Evolutionary conservation across 2,329 filamentous ascomycete species (phyloP).

Genomic region (Raffaelea albimanens): DNA sequence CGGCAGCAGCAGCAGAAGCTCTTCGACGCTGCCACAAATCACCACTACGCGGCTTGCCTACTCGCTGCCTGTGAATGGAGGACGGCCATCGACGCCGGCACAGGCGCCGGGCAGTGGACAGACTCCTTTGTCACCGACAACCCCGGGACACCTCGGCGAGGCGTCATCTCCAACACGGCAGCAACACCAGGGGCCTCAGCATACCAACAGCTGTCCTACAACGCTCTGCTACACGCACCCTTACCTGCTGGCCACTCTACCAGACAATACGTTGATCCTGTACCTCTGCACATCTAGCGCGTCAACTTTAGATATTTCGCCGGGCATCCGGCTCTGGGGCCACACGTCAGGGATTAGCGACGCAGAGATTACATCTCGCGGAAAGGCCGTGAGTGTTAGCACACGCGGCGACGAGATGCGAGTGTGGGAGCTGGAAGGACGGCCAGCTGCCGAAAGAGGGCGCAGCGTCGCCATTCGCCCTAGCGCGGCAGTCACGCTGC

Average conservation of each 20-base stretch:
- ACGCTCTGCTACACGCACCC: slow-evolving; percentile 67
- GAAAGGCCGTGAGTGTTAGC: slow-evolving; percentile 86
- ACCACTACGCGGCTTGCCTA: slow-evolving; percentile 29
- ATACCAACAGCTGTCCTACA: slow-evolving; percentile 34
- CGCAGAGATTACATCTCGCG: slow-evolving; percentile 72
- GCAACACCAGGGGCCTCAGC: not conserved
- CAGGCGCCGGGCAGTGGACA: not conserved
- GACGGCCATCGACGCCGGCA: not conserved
- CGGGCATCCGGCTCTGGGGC: slow-evolving; percentile 74
- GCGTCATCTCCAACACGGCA: too few relatives aligned
- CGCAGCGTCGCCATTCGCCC: slow-evolving; percentile 42
- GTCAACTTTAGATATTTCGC: slow-evolving; percentile 56
- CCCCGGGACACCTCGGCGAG: too few relatives aligned
- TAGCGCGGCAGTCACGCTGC: not conserved
- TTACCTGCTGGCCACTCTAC: slow-evolving; percentile 73
- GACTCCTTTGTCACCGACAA: not conserved
- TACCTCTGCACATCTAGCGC: slow-evolving; percentile 70
- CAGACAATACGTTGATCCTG: slow-evolving; percentile 79
- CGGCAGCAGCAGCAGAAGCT: slow-evolving; percentile 1
- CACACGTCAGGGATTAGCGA: slow-evolving; percentile 85
- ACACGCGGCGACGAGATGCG: slow-evolving; percentile 68
- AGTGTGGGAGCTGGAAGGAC: slow-evolving; percentile 80
- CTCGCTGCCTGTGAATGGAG: slow-evolving; percentile 18
- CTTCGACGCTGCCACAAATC: not conserved
- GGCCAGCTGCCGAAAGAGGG: slow-evolving; percentile 20